phyloP scores from a whole-genome alignment of 495 filamentous ascomycete genomes.

The Neurospora sp. region DNA sequence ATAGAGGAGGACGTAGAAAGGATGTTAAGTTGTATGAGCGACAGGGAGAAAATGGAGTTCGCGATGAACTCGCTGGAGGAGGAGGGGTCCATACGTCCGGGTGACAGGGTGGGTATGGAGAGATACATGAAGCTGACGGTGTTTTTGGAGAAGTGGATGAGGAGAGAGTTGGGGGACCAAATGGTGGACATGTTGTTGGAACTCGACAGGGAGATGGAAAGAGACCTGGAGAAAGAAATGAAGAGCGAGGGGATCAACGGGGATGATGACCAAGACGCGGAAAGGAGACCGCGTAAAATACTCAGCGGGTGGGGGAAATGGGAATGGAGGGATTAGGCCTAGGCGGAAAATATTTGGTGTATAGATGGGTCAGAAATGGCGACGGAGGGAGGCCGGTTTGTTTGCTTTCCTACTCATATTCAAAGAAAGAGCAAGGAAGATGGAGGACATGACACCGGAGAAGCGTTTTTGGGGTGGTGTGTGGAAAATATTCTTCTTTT shows the following conservation, averaged over 20 bases:
- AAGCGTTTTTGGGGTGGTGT: background rate
- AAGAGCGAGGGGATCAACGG: background rate
- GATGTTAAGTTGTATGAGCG: too few relatives aligned
- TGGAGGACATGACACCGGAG: background rate
- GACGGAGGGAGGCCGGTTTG: background rate
- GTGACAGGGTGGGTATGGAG: too few relatives aligned
- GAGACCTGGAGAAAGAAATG: background rate
- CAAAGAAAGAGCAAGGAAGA: background rate
- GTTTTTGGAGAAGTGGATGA: background rate
- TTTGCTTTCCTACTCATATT: background rate
- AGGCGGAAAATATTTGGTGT: background rate
- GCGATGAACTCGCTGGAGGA: too few relatives aligned
- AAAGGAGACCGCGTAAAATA: background rate
- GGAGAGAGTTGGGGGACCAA: background rate
- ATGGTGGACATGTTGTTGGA: background rate
- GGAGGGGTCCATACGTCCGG: too few relatives aligned
- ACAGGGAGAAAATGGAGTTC: too few relatives aligned
- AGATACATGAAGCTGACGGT: too few relatives aligned
- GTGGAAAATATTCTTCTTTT: background rate
- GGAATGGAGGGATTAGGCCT: background rate
- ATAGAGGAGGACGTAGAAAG: background rate
- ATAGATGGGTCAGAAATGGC: background rate
- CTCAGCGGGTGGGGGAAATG: background rate
- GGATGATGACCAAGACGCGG: background rate
- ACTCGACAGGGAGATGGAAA: background rate